A percentile compares a stretch with the other conserved stretches of the same genome.
These are phyloP conservation scores for Xylaria sp. DNA, from an alignment of 495 filamentous ascomycete genomes.

Conservation along the genomic window DNA sequence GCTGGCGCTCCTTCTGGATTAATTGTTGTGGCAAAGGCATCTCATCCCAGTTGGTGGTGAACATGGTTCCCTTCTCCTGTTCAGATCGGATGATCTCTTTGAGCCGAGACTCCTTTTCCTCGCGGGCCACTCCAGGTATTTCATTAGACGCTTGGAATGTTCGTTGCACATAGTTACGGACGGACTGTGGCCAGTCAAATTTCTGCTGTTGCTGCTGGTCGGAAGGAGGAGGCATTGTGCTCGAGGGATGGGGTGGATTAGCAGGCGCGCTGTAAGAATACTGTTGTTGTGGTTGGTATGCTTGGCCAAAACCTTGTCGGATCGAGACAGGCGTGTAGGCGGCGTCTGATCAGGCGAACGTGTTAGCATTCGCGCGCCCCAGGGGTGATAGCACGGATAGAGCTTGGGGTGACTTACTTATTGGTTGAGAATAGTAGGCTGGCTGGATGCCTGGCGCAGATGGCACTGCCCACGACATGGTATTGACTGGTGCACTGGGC, in stretches of 20 bases:
- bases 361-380: slow-evolving; percentile 36
- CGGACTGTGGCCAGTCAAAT: slow-evolving; percentile 75
- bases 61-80: slow-evolving; percentile 71
- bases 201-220: slow-evolving; percentile 57
- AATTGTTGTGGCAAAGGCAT: slow-evolving; percentile 88
- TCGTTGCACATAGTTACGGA: slow-evolving; percentile 83
- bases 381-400: neutral
- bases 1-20: slow-evolving; percentile 73
- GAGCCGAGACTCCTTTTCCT: slow-evolving; percentile 82
- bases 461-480: slow-evolving; percentile 45
- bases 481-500: slow-evolving; percentile 13
- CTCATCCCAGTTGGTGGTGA: slow-evolving; percentile 78
- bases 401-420: slow-evolving; percentile 34
- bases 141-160: slow-evolving; percentile 77
- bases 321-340: slow-evolving; percentile 61
- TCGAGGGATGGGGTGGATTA: slow-evolving; percentile 41
- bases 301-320: slow-evolving; percentile 52
- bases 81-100: slow-evolving; percentile 84
- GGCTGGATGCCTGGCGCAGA: slow-evolving; percentile 43
- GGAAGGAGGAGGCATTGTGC: slow-evolving; percentile 30
- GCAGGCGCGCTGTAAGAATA: slow-evolving; percentile 39
- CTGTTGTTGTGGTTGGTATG: slow-evolving; percentile 43
- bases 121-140: slow-evolving; percentile 65
- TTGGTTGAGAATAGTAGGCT: slow-evolving; percentile 41
- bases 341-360: slow-evolving; percentile 38